Percentiles rank a stretch among this genome's conserved stretches.
Evolutionary conservation across 2,329 filamentous ascomycete genomes (phyloP).

Genomic region (Alternaria burnsii): DNA sequence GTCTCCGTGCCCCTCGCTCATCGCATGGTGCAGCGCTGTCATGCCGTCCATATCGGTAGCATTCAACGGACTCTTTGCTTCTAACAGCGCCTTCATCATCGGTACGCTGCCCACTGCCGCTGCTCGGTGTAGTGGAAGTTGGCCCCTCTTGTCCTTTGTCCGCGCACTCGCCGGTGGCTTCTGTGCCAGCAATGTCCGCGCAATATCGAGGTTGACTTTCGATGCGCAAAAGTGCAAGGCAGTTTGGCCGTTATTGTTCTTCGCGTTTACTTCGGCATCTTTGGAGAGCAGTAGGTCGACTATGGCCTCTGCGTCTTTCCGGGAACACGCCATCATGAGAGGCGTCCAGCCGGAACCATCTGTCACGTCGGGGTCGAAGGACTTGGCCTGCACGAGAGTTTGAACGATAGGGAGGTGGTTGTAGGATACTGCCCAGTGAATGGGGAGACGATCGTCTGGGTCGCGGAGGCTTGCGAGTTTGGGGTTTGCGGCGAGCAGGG

Average conservation of each 20-base stretch:
- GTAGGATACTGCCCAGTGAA: slow-evolving; percentile 93
- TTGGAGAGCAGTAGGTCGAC: slow-evolving; percentile 73
- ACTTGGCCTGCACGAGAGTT: slow-evolving; percentile 72
- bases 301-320: slow-evolving; percentile 75
- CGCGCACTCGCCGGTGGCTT: slow-evolving; percentile 74
- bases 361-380: slow-evolving; percentile 85
- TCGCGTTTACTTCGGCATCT: slow-evolving; percentile 76
- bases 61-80: slow-evolving; percentile 83
- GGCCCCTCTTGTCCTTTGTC: slow-evolving; percentile 84
- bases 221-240: slow-evolving; percentile 91
- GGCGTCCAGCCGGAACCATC: slow-evolving; percentile 85
- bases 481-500: slow-evolving; percentile 78
- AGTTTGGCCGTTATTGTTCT: slow-evolving; percentile 77
- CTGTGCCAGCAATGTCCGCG: slow-evolving; percentile 76
- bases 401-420: slow-evolving; percentile 79
- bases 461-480: slow-evolving; percentile 78
- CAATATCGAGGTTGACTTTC: slow-evolving; percentile 85
- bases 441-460: slow-evolving; percentile 85
- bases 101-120: slow-evolving; percentile 90
- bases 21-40: slow-evolving; percentile 87
- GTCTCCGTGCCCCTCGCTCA: slow-evolving; percentile 80
- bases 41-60: slow-evolving; percentile 82
- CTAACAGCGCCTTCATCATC: slow-evolving; percentile 80
- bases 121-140: slow-evolving; percentile 89
- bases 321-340: slow-evolving; percentile 81